Evolutionary conservation across 331 rosid genomes (phyloP).

Genomic region (Pyracantha coccinea): DNA sequence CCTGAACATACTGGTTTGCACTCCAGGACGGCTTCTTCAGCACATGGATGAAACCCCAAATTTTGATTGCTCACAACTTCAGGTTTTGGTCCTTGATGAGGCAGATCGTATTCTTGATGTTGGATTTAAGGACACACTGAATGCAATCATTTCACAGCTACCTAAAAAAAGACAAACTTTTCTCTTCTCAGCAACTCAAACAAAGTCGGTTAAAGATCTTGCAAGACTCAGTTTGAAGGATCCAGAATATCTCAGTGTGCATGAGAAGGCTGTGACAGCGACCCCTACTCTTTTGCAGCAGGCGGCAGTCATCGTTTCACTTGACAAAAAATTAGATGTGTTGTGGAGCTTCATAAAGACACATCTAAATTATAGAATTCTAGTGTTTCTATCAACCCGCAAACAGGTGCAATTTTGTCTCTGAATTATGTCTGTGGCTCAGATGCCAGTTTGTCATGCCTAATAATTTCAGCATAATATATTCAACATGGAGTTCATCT

Average conservation of each 20-base stretch:
- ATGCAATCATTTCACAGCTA: constrained; percentile 88
- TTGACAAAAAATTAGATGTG: constrained; percentile 73
- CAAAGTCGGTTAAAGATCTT: constrained; percentile 79
- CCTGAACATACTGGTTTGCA: constrained; percentile 80
- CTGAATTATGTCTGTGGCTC: not conserved
- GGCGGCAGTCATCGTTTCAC: constrained; percentile 65
- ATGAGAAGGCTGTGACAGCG: constrained; percentile 74
- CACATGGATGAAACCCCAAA: constrained; percentile 96
- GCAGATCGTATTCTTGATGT: constrained; percentile 89
- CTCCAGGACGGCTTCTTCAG: constrained; percentile 89
- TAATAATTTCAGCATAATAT: not conserved
- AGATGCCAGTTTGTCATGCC: not conserved
- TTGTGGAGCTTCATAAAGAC: constrained; percentile 91
- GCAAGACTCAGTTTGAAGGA: constrained; percentile 95
- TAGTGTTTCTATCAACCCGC: constrained; percentile 84
- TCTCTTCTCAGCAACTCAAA: constrained; percentile 94
- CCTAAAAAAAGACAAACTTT: constrained; percentile 83
- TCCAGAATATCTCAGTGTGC: constrained; percentile 92
- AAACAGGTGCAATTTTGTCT: constrained; percentile 47
- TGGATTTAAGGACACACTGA: constrained; percentile 62
- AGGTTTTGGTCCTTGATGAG: constrained; percentile 95
- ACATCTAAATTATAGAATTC: constrained; percentile 64
- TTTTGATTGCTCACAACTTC: constrained; percentile 82
- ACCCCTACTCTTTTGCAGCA: constrained; percentile 73
- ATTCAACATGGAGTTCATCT: not conserved